A percentile compares a stretch with the other conserved stretches of the same genome.
Conservation (phyloP, 1,139 yeast genomes). For the Lizanozyma gosingica region DNA sequence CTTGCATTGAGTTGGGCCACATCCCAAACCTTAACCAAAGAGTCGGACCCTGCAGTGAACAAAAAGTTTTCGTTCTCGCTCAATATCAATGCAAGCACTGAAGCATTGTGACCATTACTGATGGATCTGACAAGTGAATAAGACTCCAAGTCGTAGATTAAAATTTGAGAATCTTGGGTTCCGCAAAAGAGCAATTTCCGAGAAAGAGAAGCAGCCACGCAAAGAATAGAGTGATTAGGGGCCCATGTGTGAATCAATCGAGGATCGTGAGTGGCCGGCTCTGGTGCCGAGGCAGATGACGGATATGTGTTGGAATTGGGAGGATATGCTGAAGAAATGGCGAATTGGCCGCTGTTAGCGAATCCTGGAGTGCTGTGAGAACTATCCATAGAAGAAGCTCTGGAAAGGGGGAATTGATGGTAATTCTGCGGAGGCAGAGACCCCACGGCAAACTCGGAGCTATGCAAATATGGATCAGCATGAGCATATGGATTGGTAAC, state of each 20-base stretch:
- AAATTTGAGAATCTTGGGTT: slow-evolving; percentile 81
- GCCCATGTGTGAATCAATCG: slow-evolving; percentile 65
- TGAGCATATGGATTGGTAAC: background rate
- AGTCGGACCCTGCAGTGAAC: slow-evolving; percentile 86
- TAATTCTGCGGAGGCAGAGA: background rate
- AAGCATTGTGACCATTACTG: slow-evolving; percentile 54
- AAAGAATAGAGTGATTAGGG: slow-evolving; percentile 64
- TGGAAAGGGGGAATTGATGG: background rate
- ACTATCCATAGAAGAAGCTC: background rate
- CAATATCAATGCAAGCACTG: slow-evolving; percentile 61
- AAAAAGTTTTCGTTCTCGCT: slow-evolving; percentile 52
- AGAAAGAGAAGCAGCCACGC: slow-evolving; percentile 59
- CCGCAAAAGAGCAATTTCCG: slow-evolving; percentile 71
- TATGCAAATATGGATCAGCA: too few species aligned
- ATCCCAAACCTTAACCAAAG: slow-evolving; percentile 81
- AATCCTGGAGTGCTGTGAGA: too few species aligned
- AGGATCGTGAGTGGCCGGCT: slow-evolving; percentile 7
- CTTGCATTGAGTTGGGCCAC: slow-evolving; percentile 17
- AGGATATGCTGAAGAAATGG: background rate
- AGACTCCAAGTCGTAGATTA: slow-evolving; percentile 51
- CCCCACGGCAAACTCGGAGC: background rate
- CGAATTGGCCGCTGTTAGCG: background rate
- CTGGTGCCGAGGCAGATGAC: background rate
- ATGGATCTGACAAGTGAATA: slow-evolving; percentile 44
- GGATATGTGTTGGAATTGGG: background rate